Conservation (phyloP, 2,329 filamentous ascomycete genomes). For the Fusarium sp. region DNA sequence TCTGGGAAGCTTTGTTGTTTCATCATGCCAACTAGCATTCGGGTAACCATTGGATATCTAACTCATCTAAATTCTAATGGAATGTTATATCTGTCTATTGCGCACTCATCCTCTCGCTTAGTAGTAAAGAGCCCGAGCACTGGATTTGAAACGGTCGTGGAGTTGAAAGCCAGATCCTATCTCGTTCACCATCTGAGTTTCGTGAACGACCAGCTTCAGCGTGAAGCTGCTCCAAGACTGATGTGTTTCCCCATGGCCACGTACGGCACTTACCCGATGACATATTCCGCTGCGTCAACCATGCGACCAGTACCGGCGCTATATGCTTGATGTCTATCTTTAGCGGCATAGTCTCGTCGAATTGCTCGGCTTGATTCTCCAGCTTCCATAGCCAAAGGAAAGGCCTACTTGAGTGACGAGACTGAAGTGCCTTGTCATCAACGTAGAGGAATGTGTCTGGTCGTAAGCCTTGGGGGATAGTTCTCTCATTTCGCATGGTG, state of each 20-base stretch:
- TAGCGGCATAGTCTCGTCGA: fast-evolving
- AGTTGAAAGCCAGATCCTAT: not conserved
- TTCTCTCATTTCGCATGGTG: not conserved
- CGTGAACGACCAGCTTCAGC: not conserved
- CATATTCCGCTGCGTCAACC: not conserved
- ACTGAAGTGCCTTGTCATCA: not conserved
- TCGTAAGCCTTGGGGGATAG: not conserved
- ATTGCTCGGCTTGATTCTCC: not conserved
- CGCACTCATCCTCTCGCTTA: slow-evolving; percentile 25
- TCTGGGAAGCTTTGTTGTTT: not conserved
- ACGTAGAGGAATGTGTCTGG: not conserved
- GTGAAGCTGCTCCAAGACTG: not conserved
- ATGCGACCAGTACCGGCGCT: not conserved
- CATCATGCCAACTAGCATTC: too few species aligned
- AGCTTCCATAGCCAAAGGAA: not conserved
- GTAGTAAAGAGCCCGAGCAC: slow-evolving; percentile 45
- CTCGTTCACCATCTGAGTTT: not conserved
- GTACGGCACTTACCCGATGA: not conserved
- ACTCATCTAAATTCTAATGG: too few species aligned
- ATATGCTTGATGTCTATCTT: not conserved
- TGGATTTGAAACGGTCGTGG: not conserved
- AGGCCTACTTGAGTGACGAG: fast-evolving
- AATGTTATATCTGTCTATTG: too few species aligned
- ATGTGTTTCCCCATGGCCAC: not conserved
- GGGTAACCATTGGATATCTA: not conserved